Conservation (phyloP, 2,329 filamentous ascomycete species). For the Sporothrix humicola region DNA sequence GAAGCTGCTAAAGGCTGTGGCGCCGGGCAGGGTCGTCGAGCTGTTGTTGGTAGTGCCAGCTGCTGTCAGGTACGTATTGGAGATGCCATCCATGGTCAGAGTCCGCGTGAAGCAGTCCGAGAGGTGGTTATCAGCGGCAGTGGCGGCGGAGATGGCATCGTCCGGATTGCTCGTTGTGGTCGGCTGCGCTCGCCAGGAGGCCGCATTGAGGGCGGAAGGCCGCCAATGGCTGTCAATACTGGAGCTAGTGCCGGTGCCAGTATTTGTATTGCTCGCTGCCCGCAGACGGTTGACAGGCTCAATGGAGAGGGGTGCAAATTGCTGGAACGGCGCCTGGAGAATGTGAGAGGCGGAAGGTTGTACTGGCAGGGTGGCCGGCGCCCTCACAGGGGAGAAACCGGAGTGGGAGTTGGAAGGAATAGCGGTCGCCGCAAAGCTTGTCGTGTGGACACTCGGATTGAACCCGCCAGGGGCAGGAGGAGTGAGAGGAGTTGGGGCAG, state of each 20-base stretch:
- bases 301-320: too few species aligned
- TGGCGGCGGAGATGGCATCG: background rate
- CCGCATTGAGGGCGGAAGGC: background rate
- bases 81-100: background rate
- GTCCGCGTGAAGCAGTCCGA: constrained; percentile 11
- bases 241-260: background rate
- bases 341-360: too few species aligned
- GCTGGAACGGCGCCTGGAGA: too few species aligned
- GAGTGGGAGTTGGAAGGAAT: background rate
- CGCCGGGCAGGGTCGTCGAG: background rate
- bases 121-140: background rate
- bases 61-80: background rate
- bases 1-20: background rate
- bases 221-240: background rate
- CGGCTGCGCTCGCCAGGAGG: constrained; percentile 11
- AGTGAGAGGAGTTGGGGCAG: too few species aligned
- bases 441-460: too few species aligned
- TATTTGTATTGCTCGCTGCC: background rate
- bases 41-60: background rate
- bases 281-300: too few species aligned
- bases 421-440: too few species aligned
- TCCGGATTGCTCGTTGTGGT: too few species aligned
- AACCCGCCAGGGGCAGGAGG: too few species aligned
- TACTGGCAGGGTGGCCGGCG: background rate
- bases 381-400: background rate